phyloP scores from a whole-genome alignment of 2,329 filamentous ascomycete species.

The Fusarium pilosicola region DNA sequence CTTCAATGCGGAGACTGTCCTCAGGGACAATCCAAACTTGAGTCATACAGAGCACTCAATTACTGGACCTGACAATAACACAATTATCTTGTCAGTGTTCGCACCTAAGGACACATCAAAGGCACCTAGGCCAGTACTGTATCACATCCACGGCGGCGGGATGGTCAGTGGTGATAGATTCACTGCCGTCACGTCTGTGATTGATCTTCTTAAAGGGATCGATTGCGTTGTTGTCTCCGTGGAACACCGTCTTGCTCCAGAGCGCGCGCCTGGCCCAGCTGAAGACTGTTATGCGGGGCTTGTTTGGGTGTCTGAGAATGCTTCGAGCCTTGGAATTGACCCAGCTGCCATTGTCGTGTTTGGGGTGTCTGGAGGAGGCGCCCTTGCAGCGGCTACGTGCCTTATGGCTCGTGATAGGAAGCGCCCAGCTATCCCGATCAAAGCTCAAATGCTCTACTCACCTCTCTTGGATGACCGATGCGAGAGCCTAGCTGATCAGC shows the following conservation, averaged over 20 bases:
- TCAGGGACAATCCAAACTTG: neutral
- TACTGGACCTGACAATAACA: neutral
- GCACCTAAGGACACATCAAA: neutral
- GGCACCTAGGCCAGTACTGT: neutral
- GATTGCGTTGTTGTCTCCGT: neutral
- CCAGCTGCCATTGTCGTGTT: neutral
- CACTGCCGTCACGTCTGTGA: neutral
- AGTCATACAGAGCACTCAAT: neutral
- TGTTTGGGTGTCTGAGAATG: neutral
- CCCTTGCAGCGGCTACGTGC: constrained; percentile 1
- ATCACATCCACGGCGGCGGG: constrained; percentile 4
- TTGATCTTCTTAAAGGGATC: neutral
- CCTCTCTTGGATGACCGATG: constrained; percentile 8
- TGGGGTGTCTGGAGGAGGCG: constrained; percentile 2
- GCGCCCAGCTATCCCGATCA: neutral
- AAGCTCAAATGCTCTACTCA: constrained; percentile 9
- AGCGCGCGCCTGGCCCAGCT: neutral
- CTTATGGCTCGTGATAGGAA: constrained; percentile 9
- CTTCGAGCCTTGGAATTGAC: neutral
- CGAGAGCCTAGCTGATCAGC: constrained; percentile 1
- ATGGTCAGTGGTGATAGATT: constrained; percentile 6
- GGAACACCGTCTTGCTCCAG: constrained; percentile 3
- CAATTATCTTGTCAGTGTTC: neutral
- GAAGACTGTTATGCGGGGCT: constrained; percentile 5
- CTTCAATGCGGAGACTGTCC: neutral